These are phyloP conservation scores for Dunaliella salina DNA, from an alignment of 163 green algal species.

Conservation along the genomic window DNA sequence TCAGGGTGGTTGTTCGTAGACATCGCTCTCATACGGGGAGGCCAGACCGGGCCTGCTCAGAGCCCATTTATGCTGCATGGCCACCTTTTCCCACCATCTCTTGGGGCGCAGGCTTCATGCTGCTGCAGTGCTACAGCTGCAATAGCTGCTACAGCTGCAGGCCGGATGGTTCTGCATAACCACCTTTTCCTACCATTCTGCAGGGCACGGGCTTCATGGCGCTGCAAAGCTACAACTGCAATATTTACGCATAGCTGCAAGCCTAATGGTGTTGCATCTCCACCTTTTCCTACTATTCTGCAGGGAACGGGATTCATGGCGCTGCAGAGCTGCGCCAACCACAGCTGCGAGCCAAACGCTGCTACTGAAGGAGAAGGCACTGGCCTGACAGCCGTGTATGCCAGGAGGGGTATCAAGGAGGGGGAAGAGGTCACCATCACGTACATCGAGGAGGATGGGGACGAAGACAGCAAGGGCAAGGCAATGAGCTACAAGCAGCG, in stretches of 20 bases:
- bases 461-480: background rate
- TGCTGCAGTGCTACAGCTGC: slow-evolving; percentile 83
- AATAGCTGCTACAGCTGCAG: too few relatives aligned
- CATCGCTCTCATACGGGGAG: too few relatives aligned
- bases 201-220: slow-evolving; percentile 29
- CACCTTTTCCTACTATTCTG: background rate
- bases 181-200: too few relatives aligned
- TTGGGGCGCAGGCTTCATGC: slow-evolving; percentile 27
- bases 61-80: too few relatives aligned
- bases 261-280: slow-evolving; percentile 19
- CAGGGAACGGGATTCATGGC: slow-evolving; percentile 70
- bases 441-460: slow-evolving; percentile 71
- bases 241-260: background rate
- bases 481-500: slow-evolving; percentile 41
- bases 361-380: slow-evolving; percentile 40
- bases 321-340: slow-evolving; percentile 85
- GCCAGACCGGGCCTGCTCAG: too few relatives aligned
- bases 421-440: slow-evolving; percentile 79
- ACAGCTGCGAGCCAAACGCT: slow-evolving; percentile 75
- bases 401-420: slow-evolving; percentile 43
- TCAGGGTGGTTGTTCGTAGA: too few relatives aligned
- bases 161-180: too few relatives aligned
- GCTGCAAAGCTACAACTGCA: slow-evolving; percentile 81
- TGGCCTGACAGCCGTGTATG: slow-evolving; percentile 48
- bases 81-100: too few relatives aligned